Base-by-base conservation (phyloP, 768 basidiomycete species). In the Pulveroboletus sp. region DNA sequence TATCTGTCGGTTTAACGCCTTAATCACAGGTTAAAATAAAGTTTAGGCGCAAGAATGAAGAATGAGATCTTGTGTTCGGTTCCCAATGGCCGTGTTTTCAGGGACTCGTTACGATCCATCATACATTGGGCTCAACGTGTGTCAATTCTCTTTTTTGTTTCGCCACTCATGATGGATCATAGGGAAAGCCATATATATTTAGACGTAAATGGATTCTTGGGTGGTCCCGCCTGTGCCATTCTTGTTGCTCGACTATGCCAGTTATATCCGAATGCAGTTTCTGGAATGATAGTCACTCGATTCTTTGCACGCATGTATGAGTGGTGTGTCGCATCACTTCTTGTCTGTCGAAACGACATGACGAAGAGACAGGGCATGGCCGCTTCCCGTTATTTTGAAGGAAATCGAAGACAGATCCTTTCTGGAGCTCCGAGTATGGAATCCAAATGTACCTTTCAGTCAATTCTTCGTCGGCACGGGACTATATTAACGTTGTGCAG, bases 231-330 rank as follows among this genome's bases (percentile, higher is more conserved):
- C 24, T 99, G 97, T 95, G 91, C 95, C 4, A 89, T 98, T 76
- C 81, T 98, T 34, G 94, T 97, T 17, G 97, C 97, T 43, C 85
- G 97, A 68, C 93, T 98, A 78, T 99, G 97, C 72, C 97, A 99
- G 63, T 72, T 99, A 46, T 99, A 98, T 68, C 97, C 97, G 24
- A 97, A 86, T 52, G 94, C 93, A 7, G 83, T 85, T 50, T 92
- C 94, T 12, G 93, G 94, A 16, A 91, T 90, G 4, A 94, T 99
- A 57, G 93, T 99, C 66, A 94, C 92, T 72, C 80, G 94, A 57
- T 97, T 99, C 72, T 99, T 98, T 65, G 91, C 95, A 53, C 97
- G 98, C 63, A 94, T 95, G 85, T 88, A 93, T 66, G 89, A 94
- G 73, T 98, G 95, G 95, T 90, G 49, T 38, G 86, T n/a, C 38